These are phyloP conservation scores for Mycena belliarum DNA, from an alignment of 768 basidiomycete genomes.

Conservation along the genomic window DNA sequence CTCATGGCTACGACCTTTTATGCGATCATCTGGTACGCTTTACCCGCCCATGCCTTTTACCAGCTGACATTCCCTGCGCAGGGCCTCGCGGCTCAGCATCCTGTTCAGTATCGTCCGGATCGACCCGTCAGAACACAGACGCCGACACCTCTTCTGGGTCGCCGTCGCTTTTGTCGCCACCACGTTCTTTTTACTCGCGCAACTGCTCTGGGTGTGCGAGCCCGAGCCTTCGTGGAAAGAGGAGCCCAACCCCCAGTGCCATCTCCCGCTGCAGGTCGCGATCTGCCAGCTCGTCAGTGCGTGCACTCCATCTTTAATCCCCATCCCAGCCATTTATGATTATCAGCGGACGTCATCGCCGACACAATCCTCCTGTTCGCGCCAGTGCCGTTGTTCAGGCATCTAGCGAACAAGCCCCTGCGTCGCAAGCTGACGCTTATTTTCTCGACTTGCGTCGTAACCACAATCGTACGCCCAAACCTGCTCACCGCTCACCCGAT, in stretches of 20 bases:
- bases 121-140: conserved; percentile 36
- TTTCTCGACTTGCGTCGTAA: conserved; percentile 56
- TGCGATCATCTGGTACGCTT: conserved; percentile 40
- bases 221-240: conserved; percentile 41
- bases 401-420: conserved; percentile 39
- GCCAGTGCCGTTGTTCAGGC: conserved; percentile 46
- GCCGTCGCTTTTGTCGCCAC: conserved; percentile 33
- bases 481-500: too few relatives aligned
- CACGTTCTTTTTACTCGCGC: conserved; percentile 39
- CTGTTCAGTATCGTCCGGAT: conserved; percentile 57
- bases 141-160: conserved; percentile 29
- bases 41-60: neutral
- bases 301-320: conserved; percentile 22
- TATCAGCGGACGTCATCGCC: conserved; percentile 47
- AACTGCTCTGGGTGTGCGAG: conserved; percentile 48
- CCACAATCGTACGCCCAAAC: conserved; percentile 37
- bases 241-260: conserved; percentile 38
- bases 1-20: conserved; percentile 39
- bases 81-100: conserved; percentile 52
- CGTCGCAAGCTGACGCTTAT: conserved; percentile 47
- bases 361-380: conserved; percentile 47
- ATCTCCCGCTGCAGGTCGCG: conserved; percentile 46
- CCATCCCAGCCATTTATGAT: neutral
- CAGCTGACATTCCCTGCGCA: conserved; percentile 16
- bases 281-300: conserved; percentile 54